Conservation (phyloP, 1,139 yeast genomes). For the Magnusiomyces ingens region DNA sequence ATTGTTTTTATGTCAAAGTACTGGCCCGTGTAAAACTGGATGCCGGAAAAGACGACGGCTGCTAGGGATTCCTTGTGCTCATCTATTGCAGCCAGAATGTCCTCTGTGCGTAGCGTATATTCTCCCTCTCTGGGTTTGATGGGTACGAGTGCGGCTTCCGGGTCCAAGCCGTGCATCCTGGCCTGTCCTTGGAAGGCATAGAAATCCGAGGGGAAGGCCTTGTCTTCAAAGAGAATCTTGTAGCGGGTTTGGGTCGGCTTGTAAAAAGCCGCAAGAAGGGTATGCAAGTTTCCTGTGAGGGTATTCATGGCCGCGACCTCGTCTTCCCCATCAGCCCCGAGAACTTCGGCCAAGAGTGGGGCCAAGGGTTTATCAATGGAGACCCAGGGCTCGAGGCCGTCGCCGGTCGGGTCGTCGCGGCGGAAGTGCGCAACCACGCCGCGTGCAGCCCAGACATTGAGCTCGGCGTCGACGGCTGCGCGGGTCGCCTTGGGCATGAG, state of each 20-base stretch:
- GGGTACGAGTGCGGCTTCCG: conserved; percentile 58
- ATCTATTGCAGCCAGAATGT: conserved; percentile 53
- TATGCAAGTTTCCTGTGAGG: conserved; percentile 72
- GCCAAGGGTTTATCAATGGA: conserved; percentile 72
- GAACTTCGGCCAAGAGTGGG: conserved; percentile 61
- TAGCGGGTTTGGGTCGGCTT: conserved; percentile 48
- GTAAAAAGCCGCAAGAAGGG: conserved; percentile 67
- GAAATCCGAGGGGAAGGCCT: conserved; percentile 88
- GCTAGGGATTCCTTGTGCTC: conserved; percentile 58
- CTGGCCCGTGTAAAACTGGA: conserved; percentile 92
- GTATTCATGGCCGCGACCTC: conserved; percentile 91
- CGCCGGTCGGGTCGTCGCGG: conserved; percentile 38
- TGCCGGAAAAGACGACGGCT: conserved; percentile 73
- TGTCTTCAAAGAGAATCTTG: conserved; percentile 75
- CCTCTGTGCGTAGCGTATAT: conserved; percentile 52
- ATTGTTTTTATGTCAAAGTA: conserved; percentile 63
- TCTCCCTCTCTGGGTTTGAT: conserved; percentile 52
- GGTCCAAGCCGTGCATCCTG: conserved; percentile 50
- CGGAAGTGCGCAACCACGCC: conserved; percentile 84
- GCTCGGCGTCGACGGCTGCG: conserved; percentile 53
- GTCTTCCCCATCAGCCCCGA: conserved; percentile 53
- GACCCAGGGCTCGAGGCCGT: conserved; percentile 57
- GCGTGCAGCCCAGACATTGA: conserved; percentile 71
- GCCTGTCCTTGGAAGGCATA: conserved; percentile 78
- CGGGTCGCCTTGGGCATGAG: conserved; percentile 68